Conservation (phyloP, 2,329 filamentous ascomycete genomes). For the Periconia macrospinosa region DNA sequence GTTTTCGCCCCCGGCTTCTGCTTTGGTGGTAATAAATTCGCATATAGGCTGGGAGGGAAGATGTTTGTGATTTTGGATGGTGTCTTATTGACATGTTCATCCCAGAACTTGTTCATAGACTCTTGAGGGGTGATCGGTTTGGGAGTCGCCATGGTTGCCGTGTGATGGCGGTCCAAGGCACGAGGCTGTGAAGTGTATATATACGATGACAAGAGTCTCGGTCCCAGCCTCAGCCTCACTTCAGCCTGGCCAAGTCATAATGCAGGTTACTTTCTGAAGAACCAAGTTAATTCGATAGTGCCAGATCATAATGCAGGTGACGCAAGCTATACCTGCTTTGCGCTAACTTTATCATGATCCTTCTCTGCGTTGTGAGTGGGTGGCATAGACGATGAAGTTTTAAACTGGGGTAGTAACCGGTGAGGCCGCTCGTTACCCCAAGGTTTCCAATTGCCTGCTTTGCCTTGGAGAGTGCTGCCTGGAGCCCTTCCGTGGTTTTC, state of each 20-base stretch:
- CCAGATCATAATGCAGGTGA: too few relatives aligned
- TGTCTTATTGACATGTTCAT: slow-evolving; percentile 66
- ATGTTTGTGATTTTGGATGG: slow-evolving; percentile 72
- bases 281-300: too few relatives aligned
- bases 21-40: slow-evolving; percentile 45
- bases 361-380: too few relatives aligned
- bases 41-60: slow-evolving; percentile 67
- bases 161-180: slow-evolving; percentile 8
- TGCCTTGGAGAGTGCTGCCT: neutral
- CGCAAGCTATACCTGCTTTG: too few relatives aligned
- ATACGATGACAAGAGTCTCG: neutral
- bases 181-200: neutral
- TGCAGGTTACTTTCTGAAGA: too few relatives aligned
- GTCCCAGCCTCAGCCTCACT: neutral
- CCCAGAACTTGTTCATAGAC: slow-evolving; percentile 72
- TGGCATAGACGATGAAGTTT: too few relatives aligned
- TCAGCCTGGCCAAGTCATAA: too few relatives aligned
- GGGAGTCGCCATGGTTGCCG: slow-evolving; percentile 6
- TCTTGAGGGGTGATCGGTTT: slow-evolving; percentile 56
- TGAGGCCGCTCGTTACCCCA: too few relatives aligned
- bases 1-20: slow-evolving; percentile 52
- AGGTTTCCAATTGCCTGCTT: too few relatives aligned
- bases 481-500: neutral
- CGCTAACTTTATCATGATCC: too few relatives aligned
- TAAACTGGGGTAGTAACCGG: too few relatives aligned